Base-by-base conservation (phyloP, 2,329 filamentous ascomycete species). In the Biscogniauxia marginata region DNA sequence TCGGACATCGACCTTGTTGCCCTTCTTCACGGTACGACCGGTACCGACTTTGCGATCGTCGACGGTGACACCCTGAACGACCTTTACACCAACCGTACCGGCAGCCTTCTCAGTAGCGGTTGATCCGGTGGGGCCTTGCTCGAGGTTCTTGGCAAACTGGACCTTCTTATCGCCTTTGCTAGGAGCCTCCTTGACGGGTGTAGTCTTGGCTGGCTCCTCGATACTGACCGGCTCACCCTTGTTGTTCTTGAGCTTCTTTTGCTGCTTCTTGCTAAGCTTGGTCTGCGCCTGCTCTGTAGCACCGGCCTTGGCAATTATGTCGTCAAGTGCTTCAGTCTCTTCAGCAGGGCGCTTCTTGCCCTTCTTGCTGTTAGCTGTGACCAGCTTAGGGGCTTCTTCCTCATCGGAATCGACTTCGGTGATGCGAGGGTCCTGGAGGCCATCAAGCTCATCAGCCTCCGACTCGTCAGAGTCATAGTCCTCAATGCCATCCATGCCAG, bases 231-330 rank as follows among this genome's bases (percentile, higher is more conserved):
- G 87, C 73, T 97, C 89, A 65, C 93, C 95, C 74, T 96, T 91
- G 83, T 98, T 98, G 84, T 96, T 97, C 87, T 96, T 96, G 63
- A 93, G 84, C 84, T 97, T 97, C 88, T 99, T 98, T 69, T 89
- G 84, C 76, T 98, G 91, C 82, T 96, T 97, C 84, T 97, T 97
- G 84, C 87, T 93, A 62, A 92, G 83, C 80, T 93, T 93, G 65
- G 82, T 73, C 67, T 92, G 88, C 63, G 85, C 84, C 61, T 83
- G n/a, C n/a, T n/a, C n/a, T n/a, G n/a, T 73, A 70, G 86, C 81
- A 65, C 76, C 72, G 57, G 81, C 82, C 78, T 95, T 93, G 74
- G 87, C 83, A 70, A 97, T 96, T 74, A 96, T 77, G 63, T 90
- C 90, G 67, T 97, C 93, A 22, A 97, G 87, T 59, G 80, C 82